A percentile compares a stretch with the other conserved stretches of the same genome.
phyloP scores from a whole-genome alignment of 441 rosid species.

The Bocquillonia castaneifolia region DNA sequence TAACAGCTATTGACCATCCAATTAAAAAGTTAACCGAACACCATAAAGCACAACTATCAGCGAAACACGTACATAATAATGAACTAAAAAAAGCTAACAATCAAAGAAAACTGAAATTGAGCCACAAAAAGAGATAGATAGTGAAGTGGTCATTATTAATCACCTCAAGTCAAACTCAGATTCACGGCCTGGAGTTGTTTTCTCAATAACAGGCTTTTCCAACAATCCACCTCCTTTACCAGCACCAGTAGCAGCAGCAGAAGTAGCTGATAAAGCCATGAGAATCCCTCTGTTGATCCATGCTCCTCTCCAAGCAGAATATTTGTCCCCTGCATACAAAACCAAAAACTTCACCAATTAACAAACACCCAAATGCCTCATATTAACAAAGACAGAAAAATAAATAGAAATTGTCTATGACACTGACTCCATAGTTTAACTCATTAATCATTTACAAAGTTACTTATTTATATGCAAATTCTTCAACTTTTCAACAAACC shows the following conservation, averaged over 20 bases:
- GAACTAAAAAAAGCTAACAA: no score
- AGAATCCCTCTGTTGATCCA: constrained; percentile 48
- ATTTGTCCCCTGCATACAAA: constrained; percentile 48
- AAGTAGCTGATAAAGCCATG: constrained; percentile 51
- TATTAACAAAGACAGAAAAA: background rate
- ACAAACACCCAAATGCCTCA: background rate
- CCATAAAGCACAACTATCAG: no score
- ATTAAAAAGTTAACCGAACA: no score
- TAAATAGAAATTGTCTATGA: background rate
- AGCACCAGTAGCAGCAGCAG: constrained; percentile 44
- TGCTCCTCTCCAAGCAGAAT: constrained; percentile 48
- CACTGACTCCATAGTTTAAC: no score
- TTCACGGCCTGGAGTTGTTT: constrained; percentile 76
- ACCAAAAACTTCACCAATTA: background rate
- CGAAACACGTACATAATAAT: no score
- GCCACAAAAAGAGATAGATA: background rate
- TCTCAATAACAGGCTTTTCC: constrained; percentile 85
- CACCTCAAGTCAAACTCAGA: constrained; percentile 91
- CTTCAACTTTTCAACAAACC: no score
- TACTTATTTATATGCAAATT: background rate
- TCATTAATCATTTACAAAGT: no score
- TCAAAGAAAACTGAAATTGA: no score
- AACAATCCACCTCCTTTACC: constrained; percentile 87
- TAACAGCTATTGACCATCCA: no score
- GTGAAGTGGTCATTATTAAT: constrained; percentile 1